phyloP scores from a whole-genome alignment of 2,329 filamentous ascomycete species.

The Stenocarpella maydis region DNA sequence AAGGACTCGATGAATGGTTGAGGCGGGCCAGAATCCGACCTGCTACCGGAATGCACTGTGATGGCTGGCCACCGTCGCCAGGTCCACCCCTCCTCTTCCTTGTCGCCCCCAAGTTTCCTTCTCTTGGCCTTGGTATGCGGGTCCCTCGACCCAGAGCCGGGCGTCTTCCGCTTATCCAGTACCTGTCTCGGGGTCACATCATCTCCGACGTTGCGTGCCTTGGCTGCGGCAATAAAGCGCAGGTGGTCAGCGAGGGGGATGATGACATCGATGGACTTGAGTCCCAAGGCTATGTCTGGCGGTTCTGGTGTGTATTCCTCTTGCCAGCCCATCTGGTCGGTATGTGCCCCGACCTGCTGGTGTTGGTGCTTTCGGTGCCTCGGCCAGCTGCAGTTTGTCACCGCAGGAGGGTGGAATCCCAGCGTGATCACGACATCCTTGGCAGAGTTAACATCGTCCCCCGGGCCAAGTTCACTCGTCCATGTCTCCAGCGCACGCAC shows the following conservation, averaged over 20 bases:
- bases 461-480: conserved; percentile 51
- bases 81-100: conserved; percentile 61
- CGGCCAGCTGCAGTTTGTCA: not conserved
- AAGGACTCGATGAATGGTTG: conserved; percentile 62
- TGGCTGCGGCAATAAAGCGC: conserved; percentile 55
- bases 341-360: not conserved
- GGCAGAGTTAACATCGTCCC: conserved; percentile 44
- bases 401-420: conserved; percentile 55
- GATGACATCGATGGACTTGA: conserved; percentile 60
- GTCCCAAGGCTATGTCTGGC: conserved; percentile 40
- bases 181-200: not conserved
- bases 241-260: conserved; percentile 57
- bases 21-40: not conserved
- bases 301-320: conserved; percentile 29
- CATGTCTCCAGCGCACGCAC: conserved; percentile 60
- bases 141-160: not conserved
- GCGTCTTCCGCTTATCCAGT: conserved; percentile 40
- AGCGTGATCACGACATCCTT: conserved; percentile 61
- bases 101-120: conserved; percentile 55
- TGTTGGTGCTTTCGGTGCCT: not conserved
- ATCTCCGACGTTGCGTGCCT: conserved; percentile 34
- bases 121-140: conserved; percentile 47
- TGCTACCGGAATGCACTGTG: not conserved
- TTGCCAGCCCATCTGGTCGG: conserved; percentile 25
- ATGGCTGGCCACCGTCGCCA: conserved; percentile 48